Conservation (phyloP, 2,329 filamentous ascomycete genomes). For the Paraphoma sp. region DNA sequence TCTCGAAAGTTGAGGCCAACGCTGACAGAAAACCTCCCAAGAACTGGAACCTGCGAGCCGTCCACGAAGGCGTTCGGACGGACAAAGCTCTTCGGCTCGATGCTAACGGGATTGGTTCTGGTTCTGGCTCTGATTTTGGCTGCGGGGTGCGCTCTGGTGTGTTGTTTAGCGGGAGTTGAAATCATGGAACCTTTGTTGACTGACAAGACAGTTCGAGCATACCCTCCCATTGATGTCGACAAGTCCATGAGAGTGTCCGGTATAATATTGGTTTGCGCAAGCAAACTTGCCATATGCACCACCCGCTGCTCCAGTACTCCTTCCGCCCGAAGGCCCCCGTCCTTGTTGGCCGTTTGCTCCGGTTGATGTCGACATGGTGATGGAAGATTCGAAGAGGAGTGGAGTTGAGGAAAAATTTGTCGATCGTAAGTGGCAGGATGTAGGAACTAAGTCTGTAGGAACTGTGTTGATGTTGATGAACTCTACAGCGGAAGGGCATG, state of each 20-base stretch:
- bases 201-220: slow-evolving; percentile 33
- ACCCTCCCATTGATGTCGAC: slow-evolving; percentile 24
- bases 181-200: slow-evolving; percentile 18
- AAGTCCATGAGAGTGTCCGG: slow-evolving; percentile 26
- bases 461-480: slow-evolving; percentile 6
- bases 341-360: slow-evolving; percentile 6
- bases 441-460: background rate
- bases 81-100: background rate
- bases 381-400: background rate
- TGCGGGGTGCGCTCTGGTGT: slow-evolving; percentile 30
- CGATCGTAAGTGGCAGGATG: background rate
- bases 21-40: background rate
- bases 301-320: slow-evolving; percentile 32
- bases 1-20: background rate
- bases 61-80: background rate
- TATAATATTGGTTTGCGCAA: slow-evolving; percentile 22
- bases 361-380: slow-evolving; percentile 24
- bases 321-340: slow-evolving; percentile 23
- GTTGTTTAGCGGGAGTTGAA: slow-evolving; percentile 20
- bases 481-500: slow-evolving; percentile 3
- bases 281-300: slow-evolving; percentile 27
- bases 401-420: background rate
- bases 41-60: background rate
- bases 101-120: slow-evolving; percentile 5
- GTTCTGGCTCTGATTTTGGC: background rate